Evolutionary conservation across 2,329 filamentous ascomycete species (phyloP).

Genomic region (Penicillium corylophilum): DNA sequence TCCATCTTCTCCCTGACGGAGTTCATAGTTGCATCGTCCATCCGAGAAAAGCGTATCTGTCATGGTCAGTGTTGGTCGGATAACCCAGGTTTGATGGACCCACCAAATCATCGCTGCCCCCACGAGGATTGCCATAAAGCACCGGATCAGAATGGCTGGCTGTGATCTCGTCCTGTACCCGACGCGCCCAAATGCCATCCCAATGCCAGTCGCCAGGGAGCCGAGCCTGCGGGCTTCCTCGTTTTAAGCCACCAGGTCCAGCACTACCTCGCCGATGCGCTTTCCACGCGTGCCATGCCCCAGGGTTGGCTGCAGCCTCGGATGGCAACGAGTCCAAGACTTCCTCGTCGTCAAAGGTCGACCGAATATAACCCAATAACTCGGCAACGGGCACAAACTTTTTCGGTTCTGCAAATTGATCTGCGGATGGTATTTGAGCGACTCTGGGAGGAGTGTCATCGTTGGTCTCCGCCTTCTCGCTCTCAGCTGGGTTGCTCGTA

Average conservation of each 20-base stretch:
- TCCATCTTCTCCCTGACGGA: constrained; percentile 40
- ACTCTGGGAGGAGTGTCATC: constrained; percentile 4
- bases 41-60: constrained; percentile 42
- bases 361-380: constrained; percentile 76
- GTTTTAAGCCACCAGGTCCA: constrained; percentile 34
- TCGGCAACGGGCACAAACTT: constrained; percentile 60
- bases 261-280: constrained; percentile 58
- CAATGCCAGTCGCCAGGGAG: constrained; percentile 90
- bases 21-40: constrained; percentile 33
- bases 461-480: constrained; percentile 3
- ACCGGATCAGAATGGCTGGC: constrained; percentile 75
- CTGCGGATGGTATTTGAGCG: constrained; percentile 11
- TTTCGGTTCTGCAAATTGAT: constrained; percentile 26
- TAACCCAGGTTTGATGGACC: background rate
- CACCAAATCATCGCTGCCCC: constrained; percentile 69
- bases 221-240: constrained; percentile 49
- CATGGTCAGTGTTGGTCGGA: constrained; percentile 8
- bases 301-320: constrained; percentile 80
- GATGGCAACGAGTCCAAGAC: constrained; percentile 78
- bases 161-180: constrained; percentile 76
- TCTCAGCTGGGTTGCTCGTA: background rate
- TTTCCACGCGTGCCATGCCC: constrained; percentile 92
- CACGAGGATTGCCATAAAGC: constrained; percentile 65
- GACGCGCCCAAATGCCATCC: constrained; percentile 94
- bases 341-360: constrained; percentile 73